These are phyloP conservation scores for Lentinula raphanica DNA, from an alignment of 768 basidiomycete genomes.

Conservation along the genomic window DNA sequence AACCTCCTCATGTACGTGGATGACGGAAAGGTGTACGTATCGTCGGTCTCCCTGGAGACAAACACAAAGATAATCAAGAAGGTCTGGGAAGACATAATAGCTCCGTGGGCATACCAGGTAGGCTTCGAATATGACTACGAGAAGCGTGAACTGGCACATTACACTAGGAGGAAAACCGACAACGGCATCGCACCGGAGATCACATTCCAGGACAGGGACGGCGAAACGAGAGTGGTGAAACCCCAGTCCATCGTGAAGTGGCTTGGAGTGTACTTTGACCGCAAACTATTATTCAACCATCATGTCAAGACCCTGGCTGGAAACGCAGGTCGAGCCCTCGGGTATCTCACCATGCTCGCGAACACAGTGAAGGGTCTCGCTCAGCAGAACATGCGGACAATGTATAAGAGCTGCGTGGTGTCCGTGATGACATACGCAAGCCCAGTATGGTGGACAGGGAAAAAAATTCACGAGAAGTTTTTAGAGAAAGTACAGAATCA, in stretches of 20 bases:
- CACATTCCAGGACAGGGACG: slow-evolving; percentile 5
- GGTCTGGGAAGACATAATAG: slow-evolving; percentile 11
- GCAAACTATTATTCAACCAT: slow-evolving; percentile 25
- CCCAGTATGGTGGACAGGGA: slow-evolving; percentile 27
- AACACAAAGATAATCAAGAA: slow-evolving; percentile 15
- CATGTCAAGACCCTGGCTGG: slow-evolving; percentile 22
- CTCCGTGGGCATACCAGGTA: slow-evolving; percentile 13
- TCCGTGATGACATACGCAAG: slow-evolving; percentile 29
- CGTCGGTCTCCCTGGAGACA: slow-evolving; percentile 19
- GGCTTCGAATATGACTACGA: slow-evolving; percentile 16
- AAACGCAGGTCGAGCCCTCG: slow-evolving; percentile 17
- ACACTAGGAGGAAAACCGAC: slow-evolving; percentile 9
- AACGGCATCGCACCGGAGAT: slow-evolving; percentile 11
- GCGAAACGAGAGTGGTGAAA: background rate
- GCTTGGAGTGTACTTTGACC: slow-evolving; percentile 30
- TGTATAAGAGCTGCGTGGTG: slow-evolving; percentile 25
- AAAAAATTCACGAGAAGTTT: slow-evolving; percentile 15
- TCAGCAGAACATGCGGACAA: slow-evolving; percentile 19
- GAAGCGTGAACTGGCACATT: slow-evolving; percentile 26
- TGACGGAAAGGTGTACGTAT: slow-evolving; percentile 23
- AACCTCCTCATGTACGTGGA: slow-evolving; percentile 25
- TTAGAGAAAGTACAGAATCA: slow-evolving; percentile 24
- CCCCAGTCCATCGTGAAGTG: slow-evolving; percentile 17
- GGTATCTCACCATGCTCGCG: slow-evolving; percentile 20
- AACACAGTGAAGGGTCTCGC: slow-evolving; percentile 29